phyloP scores from a whole-genome alignment of 495 filamentous ascomycete species.

The Opeltia flavorubescens region DNA sequence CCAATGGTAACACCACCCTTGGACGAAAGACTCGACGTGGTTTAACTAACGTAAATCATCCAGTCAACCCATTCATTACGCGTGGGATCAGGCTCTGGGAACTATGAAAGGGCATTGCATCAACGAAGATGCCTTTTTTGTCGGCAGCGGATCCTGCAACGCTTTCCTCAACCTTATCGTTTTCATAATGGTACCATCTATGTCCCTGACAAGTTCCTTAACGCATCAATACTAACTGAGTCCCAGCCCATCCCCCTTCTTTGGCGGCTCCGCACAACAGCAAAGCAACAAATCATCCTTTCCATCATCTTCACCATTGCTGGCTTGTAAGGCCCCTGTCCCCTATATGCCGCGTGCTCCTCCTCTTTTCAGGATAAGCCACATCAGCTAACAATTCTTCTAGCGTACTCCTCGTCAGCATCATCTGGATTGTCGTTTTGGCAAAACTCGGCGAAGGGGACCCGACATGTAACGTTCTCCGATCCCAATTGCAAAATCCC shows the following conservation, averaged over 20 bases:
- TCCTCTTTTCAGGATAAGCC: neutral
- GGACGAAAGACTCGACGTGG: neutral
- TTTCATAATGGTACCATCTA: neutral
- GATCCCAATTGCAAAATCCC: neutral
- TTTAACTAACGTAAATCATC: neutral
- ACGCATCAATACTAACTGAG: neutral
- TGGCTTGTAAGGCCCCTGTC: conserved; percentile 8
- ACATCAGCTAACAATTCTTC: neutral
- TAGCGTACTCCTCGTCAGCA: neutral
- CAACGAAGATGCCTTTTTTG: neutral
- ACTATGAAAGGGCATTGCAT: neutral
- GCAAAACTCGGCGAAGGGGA: neutral
- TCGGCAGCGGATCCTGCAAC: conserved; percentile 2
- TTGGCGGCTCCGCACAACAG: too few relatives aligned
- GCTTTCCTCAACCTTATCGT: conserved; percentile 5
- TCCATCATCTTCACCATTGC: conserved; percentile 3
- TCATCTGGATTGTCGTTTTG: neutral
- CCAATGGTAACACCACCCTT: conserved; percentile 2
- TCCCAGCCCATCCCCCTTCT: conserved; percentile 6
- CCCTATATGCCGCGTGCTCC: too few relatives aligned
- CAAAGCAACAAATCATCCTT: too few relatives aligned
- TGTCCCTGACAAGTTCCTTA: neutral
- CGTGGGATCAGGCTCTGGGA: conserved; percentile 4
- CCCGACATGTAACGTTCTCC: neutral
- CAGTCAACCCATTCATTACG: conserved; percentile 5